phyloP scores from a whole-genome alignment of 129 eudicot genomes.

The Tanacetum coccineum region DNA sequence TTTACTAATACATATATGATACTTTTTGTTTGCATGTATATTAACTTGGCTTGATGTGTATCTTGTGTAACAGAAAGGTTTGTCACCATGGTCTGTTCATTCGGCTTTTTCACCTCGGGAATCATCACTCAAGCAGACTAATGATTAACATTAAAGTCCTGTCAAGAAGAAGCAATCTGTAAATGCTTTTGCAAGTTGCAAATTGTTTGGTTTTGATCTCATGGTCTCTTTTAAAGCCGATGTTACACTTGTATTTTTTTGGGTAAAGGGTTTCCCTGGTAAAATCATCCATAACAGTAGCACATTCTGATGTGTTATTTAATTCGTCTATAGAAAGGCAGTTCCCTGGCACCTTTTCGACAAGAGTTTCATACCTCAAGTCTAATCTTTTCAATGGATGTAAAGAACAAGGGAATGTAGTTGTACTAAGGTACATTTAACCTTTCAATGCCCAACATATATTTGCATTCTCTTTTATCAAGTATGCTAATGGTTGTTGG shows the following conservation, averaged over 20 bases:
- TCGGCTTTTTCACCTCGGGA: constrained; percentile 37
- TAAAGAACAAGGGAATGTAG: too few relatives aligned
- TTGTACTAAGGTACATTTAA: constrained; percentile 70
- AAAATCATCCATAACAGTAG: constrained; percentile 15
- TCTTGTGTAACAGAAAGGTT: constrained; percentile 36
- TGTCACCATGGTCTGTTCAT: constrained; percentile 46
- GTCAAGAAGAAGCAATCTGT: constrained; percentile 39
- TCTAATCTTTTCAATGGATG: too few relatives aligned
- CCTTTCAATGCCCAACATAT: neutral
- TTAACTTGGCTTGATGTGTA: constrained; percentile 12
- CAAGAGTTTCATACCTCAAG: too few relatives aligned
- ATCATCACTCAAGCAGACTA: constrained; percentile 25
- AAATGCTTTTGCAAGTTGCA: constrained; percentile 40
- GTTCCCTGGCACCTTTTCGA: too few relatives aligned
- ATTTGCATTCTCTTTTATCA: neutral
- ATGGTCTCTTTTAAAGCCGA: constrained; percentile 30
- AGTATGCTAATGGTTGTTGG: neutral
- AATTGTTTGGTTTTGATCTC: constrained; percentile 78
- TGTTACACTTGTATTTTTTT: constrained; percentile 19
- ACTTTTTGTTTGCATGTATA: neutral
- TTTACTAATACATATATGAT: too few relatives aligned
- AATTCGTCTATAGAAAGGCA: constrained; percentile 29
- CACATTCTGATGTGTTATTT: constrained; percentile 26
- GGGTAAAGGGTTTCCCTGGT: too few relatives aligned
- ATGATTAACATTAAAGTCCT: constrained; percentile 16